These are phyloP conservation scores for Lactuca saligna DNA, from an alignment of 129 eudicot species.

Conservation along the genomic window DNA sequence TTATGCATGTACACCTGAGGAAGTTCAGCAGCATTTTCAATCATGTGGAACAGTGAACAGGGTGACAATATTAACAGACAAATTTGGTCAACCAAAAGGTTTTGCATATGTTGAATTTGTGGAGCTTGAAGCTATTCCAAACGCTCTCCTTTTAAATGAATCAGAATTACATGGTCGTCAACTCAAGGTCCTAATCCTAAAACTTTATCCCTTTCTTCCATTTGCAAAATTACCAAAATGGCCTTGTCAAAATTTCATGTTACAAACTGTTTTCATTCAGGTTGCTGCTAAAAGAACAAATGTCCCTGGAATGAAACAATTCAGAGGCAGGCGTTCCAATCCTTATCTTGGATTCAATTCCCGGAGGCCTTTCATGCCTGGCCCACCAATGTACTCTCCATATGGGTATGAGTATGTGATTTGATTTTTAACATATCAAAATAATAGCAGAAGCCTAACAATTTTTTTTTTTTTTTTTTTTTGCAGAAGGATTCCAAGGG, in stretches of 20 bases:
- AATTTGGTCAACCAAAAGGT: slow-evolving; percentile 92
- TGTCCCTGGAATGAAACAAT: slow-evolving; percentile 72
- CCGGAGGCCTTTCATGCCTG: slow-evolving; percentile 71
- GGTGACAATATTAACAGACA: slow-evolving; percentile 86
- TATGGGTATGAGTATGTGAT: slow-evolving; percentile 75
- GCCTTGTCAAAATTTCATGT: not conserved
- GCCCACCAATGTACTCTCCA: slow-evolving; percentile 68
- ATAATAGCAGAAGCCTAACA: slow-evolving; percentile 4
- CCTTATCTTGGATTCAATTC: slow-evolving; percentile 59
- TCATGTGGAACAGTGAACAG: slow-evolving; percentile 85
- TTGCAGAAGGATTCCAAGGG: slow-evolving; percentile 76
- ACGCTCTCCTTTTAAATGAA: slow-evolving; percentile 70
- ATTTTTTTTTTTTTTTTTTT: not conserved
- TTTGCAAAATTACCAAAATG: slow-evolving; percentile 3
- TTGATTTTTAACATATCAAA: not conserved
- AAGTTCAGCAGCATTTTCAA: slow-evolving; percentile 89
- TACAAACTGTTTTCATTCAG: slow-evolving; percentile 23
- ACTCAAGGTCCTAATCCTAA: slow-evolving; percentile 51
- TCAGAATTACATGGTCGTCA: slow-evolving; percentile 95
- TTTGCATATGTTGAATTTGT: slow-evolving; percentile 88
- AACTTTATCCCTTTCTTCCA: slow-evolving; percentile 16
- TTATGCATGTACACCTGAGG: slow-evolving; percentile 96
- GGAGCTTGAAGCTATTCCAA: slow-evolving; percentile 76
- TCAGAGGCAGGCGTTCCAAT: slow-evolving; percentile 62
- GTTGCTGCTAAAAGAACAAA: slow-evolving; percentile 71